Evolutionary conservation across 2,329 filamentous ascomycete species (phyloP), one percentile per base, ranked within the genome.

Genomic region (Cladobotryum protrusum): DNA sequence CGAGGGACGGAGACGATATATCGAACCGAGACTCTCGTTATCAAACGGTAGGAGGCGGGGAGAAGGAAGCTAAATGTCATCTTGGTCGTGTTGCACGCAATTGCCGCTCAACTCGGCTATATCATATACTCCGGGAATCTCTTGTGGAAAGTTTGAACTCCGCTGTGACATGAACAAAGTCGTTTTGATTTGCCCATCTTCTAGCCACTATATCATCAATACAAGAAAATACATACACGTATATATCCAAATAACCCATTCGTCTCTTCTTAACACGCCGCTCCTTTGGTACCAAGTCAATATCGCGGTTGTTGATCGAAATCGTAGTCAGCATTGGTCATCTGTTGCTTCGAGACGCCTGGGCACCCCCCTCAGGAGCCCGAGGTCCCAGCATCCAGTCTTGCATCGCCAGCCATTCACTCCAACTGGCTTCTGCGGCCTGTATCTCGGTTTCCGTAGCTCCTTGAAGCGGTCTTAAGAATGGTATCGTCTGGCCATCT

Each of bases 381-480:
- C 88, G 74, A 1, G 88, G 87, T 2, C 91, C 91, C n/a, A 96
- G 74, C 90, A 96, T 95, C 92, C 92, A 97, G 67, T 96, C 92
- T 67, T 96, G 89, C 89, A 96, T 95, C 12, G 89, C 89, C 32
- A 96, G 72, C 92, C 92, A 97, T 61, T 92, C 85, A 64, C 89
- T 95, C 93, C 93, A 99, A 52, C 78, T 83, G 54, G 80, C 78
- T 70, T 97, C 92, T 0, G 91, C 91, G 13, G 74, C 79, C 54
- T 87, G 80, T 54, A 97, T 88, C 71, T 97, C 93, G 18, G 82
- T 79, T 61, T 92, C 83, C 7, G 82, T 80, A 1, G 87, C 83
- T 48, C 83, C 81, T 60, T 87, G 83, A n/a, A 96, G 72, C 4
- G 92, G 90, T 57, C 84, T 83, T 59, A 97, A 72, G 64, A 95